Evolutionary conservation across 2,329 filamentous ascomycete species (phyloP), one percentile per base, ranked within the genome.

Genomic region (Xylaria sp.): DNA sequence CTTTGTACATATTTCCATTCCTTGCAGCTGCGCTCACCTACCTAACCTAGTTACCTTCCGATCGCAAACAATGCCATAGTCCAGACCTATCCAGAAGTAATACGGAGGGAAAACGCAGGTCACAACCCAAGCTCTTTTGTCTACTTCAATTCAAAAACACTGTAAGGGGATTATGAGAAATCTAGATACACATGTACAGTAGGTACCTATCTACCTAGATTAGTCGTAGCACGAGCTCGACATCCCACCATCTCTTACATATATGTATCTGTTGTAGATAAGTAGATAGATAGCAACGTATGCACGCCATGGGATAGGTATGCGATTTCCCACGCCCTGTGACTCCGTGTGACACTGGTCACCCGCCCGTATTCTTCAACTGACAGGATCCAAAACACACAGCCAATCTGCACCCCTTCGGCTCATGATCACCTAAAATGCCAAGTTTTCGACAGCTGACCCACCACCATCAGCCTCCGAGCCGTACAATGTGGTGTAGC

Each of bases 371-470:
- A 13, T 57, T 13, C 35, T 25, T 32, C 62, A 35, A 62, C 47
- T 54, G 63, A 54, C 60, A 10, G 32, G 32, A 35, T 35, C 8
- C 63, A 29, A 44, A 42, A 60, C 54, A 69, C 60, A 37, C 55
- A 60, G 32, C 63, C 58, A 66, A 66, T 32, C 53, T 55, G 47
- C 40, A 60, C 48, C 59, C 64, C 29, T 32, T 9, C 29, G 60
- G 59, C 68, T 69, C 68, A 69, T 69, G 68, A 69, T 54, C 68
- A 50, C 35, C 55, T 55, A 60, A 53, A 58, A 42, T 55, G 60
- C 48, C 50, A 63, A 57, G 48, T 54, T 47, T 47, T n/a, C 16
- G 21, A 44, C 60, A 63, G 63, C 59, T 66, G 67, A 69, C 42
- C 63, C 67, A 69, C 67, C 63, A 69, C 64, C 37, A 65, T 42